Evolutionary conservation across 345 rosid genomes (phyloP).

Genomic region (Citrus cavaleriei): DNA sequence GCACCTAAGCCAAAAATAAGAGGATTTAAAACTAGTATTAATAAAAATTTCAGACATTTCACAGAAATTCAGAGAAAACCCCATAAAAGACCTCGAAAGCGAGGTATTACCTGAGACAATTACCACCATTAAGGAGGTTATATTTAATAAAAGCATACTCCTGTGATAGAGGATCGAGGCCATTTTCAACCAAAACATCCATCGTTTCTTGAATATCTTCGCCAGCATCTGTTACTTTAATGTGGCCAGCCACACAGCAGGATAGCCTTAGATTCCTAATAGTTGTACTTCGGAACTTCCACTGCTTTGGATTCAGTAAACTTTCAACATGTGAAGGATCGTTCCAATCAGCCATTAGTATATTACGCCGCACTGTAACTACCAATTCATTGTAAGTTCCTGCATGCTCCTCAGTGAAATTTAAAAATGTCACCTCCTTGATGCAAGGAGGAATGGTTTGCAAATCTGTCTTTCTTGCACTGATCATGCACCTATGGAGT

Average conservation of each 20-base stretch:
- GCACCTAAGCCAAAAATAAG: slow-evolving; percentile 51
- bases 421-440: slow-evolving; percentile 67
- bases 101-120: slow-evolving; percentile 66
- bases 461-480: slow-evolving; percentile 90
- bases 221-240: slow-evolving; percentile 80
- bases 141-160: slow-evolving; percentile 67
- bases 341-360: slow-evolving; percentile 97
- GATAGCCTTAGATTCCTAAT: slow-evolving; percentile 82
- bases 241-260: slow-evolving; percentile 96
- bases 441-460: slow-evolving; percentile 89
- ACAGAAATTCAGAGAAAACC: slow-evolving; percentile 7
- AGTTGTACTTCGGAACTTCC: slow-evolving; percentile 77
- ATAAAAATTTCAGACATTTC: not conserved
- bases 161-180: slow-evolving; percentile 57
- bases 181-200: slow-evolving; percentile 64
- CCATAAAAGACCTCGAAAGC: slow-evolving; percentile 6
- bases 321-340: slow-evolving; percentile 99
- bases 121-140: slow-evolving; percentile 74
- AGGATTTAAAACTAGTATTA: not conserved
- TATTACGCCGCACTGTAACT: slow-evolving; percentile 84
- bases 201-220: slow-evolving; percentile 94
- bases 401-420: slow-evolving; percentile 80
- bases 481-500: slow-evolving; percentile 86
- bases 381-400: slow-evolving; percentile 92
- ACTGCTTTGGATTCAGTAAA: slow-evolving; percentile 89